Percentiles rank a stretch among this genome's conserved stretches.
These are phyloP conservation scores for Eutypa lata DNA, from an alignment of 2,329 filamentous ascomycete genomes.

Conservation along the genomic window DNA sequence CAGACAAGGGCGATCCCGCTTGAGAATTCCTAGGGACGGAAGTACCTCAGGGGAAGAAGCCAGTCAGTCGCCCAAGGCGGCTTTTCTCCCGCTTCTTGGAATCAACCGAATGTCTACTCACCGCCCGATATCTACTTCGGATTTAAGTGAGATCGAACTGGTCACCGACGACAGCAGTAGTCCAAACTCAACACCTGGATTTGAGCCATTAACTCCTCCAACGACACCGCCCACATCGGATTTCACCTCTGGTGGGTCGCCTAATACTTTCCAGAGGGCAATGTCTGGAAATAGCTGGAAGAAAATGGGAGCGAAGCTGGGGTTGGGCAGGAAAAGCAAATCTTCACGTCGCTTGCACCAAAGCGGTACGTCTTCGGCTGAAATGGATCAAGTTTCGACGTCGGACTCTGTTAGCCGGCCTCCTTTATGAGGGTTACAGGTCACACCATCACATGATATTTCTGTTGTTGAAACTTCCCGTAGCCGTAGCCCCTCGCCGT, in stretches of 20 bases:
- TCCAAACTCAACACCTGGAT: slow-evolving; percentile 51
- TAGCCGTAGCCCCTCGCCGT: slow-evolving; percentile 17
- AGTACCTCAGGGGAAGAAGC: slow-evolving; percentile 33
- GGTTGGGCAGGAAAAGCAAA: slow-evolving; percentile 52
- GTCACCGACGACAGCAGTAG: slow-evolving; percentile 65
- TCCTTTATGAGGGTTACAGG: slow-evolving; percentile 57
- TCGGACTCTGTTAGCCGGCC: slow-evolving; percentile 31
- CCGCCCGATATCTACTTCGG: slow-evolving; percentile 43
- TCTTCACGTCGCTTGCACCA: slow-evolving; percentile 41
- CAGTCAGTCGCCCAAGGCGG: slow-evolving; percentile 41
- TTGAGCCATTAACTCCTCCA: slow-evolving; percentile 70
- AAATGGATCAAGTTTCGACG: slow-evolving; percentile 25
- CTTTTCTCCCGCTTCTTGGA: slow-evolving; percentile 40
- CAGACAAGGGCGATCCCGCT: slow-evolving; percentile 36
- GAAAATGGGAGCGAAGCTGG: slow-evolving; percentile 60
- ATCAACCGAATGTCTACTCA: slow-evolving; percentile 32
- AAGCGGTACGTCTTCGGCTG: slow-evolving; percentile 38
- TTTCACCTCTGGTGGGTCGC: slow-evolving; percentile 49
- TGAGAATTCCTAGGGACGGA: slow-evolving; percentile 35
- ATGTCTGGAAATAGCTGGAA: slow-evolving; percentile 61
- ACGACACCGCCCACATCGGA: slow-evolving; percentile 66
- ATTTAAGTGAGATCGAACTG: slow-evolving; percentile 47
- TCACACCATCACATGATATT: slow-evolving; percentile 47
- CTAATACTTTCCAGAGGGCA: slow-evolving; percentile 51
- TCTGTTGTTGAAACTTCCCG: slow-evolving; percentile 23